phyloP scores from a whole-genome alignment of 1,284 basidiomycete species.

The Trichosporon inkin region DNA sequence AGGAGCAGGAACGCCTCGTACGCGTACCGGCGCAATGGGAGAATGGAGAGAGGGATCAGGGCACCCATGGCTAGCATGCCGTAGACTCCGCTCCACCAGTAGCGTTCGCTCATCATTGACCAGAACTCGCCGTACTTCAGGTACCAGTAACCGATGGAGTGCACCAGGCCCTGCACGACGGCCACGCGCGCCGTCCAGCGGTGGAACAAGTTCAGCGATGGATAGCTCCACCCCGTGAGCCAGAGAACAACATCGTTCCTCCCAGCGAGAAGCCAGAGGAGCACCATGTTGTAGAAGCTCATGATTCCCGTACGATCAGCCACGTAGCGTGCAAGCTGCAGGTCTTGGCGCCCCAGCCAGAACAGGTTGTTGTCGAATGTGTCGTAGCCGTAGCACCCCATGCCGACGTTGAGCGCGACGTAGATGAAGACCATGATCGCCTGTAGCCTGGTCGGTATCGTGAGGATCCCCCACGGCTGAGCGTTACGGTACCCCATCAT shows the following conservation, averaged over 20 bases:
- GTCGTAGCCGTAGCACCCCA: constrained; percentile 54
- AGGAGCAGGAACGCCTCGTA: constrained; percentile 37
- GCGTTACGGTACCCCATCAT: constrained; percentile 27
- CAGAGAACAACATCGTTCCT: constrained; percentile 38
- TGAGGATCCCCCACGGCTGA: constrained; percentile 27
- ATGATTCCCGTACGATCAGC: constrained; percentile 35
- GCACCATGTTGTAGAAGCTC: constrained; percentile 33
- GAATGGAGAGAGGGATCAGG: constrained; percentile 26
- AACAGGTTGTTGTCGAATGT: constrained; percentile 50
- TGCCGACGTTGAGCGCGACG: constrained; percentile 29
- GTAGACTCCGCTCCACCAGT: constrained; percentile 16
- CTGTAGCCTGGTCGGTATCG: constrained; percentile 32
- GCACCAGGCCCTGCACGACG: constrained; percentile 28
- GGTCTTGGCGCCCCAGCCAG: constrained; percentile 11
- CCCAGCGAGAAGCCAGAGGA: constrained; percentile 31
- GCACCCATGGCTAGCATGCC: constrained; percentile 25
- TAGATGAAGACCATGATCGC: constrained; percentile 30
- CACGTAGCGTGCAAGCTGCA: constrained; percentile 27
- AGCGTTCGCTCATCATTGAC: background rate
- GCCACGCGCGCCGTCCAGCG: constrained; percentile 31
- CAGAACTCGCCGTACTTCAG: constrained; percentile 6
- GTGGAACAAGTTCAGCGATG: constrained; percentile 34
- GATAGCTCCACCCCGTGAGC: constrained; percentile 36
- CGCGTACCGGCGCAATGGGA: constrained; percentile 20
- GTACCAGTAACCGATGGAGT: constrained; percentile 19